Evolutionary conservation across 1,284 basidiomycete species (phyloP), one percentile per base, ranked within the genome.

Genomic region (Stereum hirsutum): DNA sequence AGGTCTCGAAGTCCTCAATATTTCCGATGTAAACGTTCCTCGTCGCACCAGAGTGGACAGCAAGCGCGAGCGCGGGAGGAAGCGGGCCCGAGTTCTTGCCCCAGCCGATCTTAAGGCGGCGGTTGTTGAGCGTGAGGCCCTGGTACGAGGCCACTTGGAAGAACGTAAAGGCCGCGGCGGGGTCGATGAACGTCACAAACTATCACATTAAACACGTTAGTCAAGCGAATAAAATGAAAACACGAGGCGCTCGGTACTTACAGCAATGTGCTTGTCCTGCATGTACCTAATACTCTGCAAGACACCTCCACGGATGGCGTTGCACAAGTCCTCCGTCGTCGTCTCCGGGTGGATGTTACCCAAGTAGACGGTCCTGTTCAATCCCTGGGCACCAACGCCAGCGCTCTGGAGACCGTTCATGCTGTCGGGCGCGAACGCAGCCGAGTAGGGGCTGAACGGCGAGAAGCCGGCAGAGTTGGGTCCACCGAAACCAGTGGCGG

Each of bases 271-370:
- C 69, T 94, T 95, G 56, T 95, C 92, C 51, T 84, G 81, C 78
- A 95, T 88, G 61, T 91, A 93, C 48, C 89, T 70, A 57, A 95
- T 80, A 60, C 85, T 89, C 65, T 93, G 89, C 41, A 96, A 65
- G 44, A 93, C 88, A 44, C 93, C 93, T 24, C 93, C 93, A 24
- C 93, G 77, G 50, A 97, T 86, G 23, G 89, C 81, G 57, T 96
- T 96, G 68, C 92, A 96, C 50, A 96, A 66, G 60, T 96, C 93
- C 64, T 96, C 92, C 3, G 86, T 73, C 5, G 81, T 85, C 19
- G 90, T 93, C 68, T 96, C 93, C 1, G 90, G 89, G 57, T 92
- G 89, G 45, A 97, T 89, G 63, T 94, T 94, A 5, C 92, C 92
- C 39, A 96, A 68, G 62, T 96, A 96, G 30, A 97, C 85, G 2